These are phyloP conservation scores for Exobasidium rhododendri DNA, from an alignment of 1,284 basidiomycete species.

Conservation along the genomic window DNA sequence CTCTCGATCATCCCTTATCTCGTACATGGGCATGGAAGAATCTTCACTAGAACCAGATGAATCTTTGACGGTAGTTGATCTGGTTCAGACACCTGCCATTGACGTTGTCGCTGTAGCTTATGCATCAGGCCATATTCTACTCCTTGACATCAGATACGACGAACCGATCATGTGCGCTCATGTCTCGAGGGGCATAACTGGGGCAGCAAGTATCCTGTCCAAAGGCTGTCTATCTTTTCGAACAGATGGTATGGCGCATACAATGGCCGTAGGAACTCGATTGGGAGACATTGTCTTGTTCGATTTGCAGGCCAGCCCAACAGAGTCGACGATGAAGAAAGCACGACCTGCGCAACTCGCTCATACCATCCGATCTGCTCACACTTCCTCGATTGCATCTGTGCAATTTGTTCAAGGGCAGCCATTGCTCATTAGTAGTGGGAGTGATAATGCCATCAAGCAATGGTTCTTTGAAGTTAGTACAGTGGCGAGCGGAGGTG, in stretches of 20 bases:
- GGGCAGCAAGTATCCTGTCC: constrained; percentile 61
- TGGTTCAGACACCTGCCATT: constrained; percentile 89
- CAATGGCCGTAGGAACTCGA: constrained; percentile 45
- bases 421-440: constrained; percentile 40
- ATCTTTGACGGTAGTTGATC: constrained; percentile 42
- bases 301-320: constrained; percentile 36
- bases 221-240: constrained; percentile 77
- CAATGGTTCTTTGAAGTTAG: constrained; percentile 89
- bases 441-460: constrained; percentile 50
- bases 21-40: constrained; percentile 6
- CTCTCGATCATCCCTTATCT: constrained; percentile 32
- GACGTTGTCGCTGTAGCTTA: constrained; percentile 92
- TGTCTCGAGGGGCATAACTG: constrained; percentile 59
- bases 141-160: constrained; percentile 85
- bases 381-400: constrained; percentile 41
- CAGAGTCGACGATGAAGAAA: not conserved
- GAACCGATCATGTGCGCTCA: constrained; percentile 63
- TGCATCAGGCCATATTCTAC: constrained; percentile 76
- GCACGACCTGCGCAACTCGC: constrained; percentile 21
- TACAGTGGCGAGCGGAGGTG: constrained; percentile 59
- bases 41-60: constrained; percentile 11
- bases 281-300: constrained; percentile 50
- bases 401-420: constrained; percentile 46
- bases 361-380: constrained; percentile 50
- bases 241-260: constrained; percentile 65